These are phyloP conservation scores for Datura wrightii DNA, from an alignment of 257 asterid genomes.

Conservation along the genomic window DNA sequence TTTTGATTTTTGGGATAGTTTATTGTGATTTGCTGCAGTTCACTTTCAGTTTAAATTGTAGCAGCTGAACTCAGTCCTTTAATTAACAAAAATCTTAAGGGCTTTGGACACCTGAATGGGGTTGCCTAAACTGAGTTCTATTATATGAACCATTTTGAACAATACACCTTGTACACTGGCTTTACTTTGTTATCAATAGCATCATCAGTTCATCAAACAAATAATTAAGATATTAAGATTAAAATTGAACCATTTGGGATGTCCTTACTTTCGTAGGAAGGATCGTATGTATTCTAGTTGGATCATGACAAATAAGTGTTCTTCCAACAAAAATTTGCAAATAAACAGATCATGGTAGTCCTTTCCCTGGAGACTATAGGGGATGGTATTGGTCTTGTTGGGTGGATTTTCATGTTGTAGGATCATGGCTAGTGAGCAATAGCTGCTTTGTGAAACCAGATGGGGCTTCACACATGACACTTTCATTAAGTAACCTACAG, in stretches of 20 bases:
- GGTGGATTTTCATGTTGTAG: not conserved
- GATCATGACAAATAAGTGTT: constrained; percentile 13
- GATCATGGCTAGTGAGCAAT: not conserved
- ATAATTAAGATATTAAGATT: not conserved
- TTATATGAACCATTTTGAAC: not conserved
- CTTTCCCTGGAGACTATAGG: not conserved
- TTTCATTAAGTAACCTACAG: not conserved
- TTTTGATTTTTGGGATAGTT: not conserved
- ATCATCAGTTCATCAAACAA: not conserved
- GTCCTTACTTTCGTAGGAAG: not conserved
- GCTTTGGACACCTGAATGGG: not conserved
- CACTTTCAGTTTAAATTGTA: not conserved
- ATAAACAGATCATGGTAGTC: not conserved
- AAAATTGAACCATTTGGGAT: constrained; percentile 1
- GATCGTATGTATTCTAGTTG: not conserved
- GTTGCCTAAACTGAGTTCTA: not conserved
- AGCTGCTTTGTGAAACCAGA: constrained; percentile 3
- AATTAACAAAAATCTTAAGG: not conserved
- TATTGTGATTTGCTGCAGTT: not conserved
- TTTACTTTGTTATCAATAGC: not conserved
- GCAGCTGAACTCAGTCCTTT: not conserved
- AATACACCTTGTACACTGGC: not conserved
- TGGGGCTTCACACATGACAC: not conserved
- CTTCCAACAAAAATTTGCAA: not conserved
- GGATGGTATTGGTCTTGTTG: not conserved